Conservation (phyloP, 2,329 filamentous ascomycete genomes). For the Dryadomyces sulphureus region DNA sequence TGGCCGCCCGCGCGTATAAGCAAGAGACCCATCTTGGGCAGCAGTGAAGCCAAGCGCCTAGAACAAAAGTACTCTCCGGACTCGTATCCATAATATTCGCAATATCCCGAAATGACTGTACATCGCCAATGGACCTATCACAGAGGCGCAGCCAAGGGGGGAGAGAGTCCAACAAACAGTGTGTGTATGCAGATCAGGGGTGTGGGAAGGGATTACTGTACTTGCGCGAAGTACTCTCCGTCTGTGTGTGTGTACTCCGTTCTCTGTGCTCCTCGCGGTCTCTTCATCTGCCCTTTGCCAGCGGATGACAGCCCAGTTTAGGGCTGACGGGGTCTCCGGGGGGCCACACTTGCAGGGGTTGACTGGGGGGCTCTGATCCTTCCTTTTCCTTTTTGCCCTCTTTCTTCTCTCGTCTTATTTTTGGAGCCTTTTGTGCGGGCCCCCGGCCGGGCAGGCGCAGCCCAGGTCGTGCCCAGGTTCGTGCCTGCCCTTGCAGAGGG, state of each 20-base stretch:
- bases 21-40: not conserved
- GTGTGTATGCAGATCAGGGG: not conserved
- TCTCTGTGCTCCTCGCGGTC: too few species aligned
- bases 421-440: not conserved
- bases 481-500: too few species aligned
- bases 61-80: not conserved
- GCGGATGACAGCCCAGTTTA: not conserved
- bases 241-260: too few species aligned
- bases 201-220: not conserved
- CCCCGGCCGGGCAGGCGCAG: not conserved
- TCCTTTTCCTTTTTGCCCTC: not conserved
- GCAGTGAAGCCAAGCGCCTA: too few species aligned
- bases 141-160: conserved; percentile 1
- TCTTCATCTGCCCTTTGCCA: not conserved
- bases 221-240: too few species aligned
- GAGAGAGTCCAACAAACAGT: not conserved
- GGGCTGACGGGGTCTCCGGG: conserved; percentile 2
- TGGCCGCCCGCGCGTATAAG: too few species aligned
- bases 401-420: too few species aligned
- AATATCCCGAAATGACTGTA: conserved; percentile 1
- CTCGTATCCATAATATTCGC: not conserved
- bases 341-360: not conserved
- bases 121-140: not conserved
- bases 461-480: too few species aligned
- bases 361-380: too few species aligned